phyloP scores from a whole-genome alignment of 208 protist genomes.

The Herpetomonas muscarum region DNA sequence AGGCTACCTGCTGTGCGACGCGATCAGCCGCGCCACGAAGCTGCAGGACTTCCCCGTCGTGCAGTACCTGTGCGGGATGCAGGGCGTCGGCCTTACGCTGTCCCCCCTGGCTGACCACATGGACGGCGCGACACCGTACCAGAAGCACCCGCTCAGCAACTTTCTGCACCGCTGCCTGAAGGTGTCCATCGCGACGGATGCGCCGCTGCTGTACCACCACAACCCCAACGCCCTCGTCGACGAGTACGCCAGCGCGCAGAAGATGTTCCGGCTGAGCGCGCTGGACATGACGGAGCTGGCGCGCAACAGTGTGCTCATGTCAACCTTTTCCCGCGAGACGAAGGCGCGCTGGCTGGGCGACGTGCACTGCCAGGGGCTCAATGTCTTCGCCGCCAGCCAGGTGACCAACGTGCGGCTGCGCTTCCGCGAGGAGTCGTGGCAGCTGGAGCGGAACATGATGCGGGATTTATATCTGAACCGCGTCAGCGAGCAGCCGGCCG shows the following conservation, averaged over 20 bases:
- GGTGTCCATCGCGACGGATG: constrained; percentile 96
- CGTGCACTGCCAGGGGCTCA: constrained; percentile 50
- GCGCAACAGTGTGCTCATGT: constrained; percentile 84
- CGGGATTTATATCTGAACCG: constrained; percentile 64
- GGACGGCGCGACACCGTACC: constrained; percentile 91
- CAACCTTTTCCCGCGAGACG: constrained; percentile 62
- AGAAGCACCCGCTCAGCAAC: constrained; percentile 92
- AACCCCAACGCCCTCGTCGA: constrained; percentile 70
- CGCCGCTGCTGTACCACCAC: constrained; percentile 92
- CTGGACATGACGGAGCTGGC: constrained; percentile 89
- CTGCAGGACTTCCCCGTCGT: constrained; percentile 93
- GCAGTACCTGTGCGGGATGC: constrained; percentile 97
- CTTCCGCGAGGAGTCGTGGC: constrained; percentile 85
- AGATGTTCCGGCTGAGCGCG: constrained; percentile 77
- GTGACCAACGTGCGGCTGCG: constrained; percentile 77
- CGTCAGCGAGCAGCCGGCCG: constrained; percentile 30
- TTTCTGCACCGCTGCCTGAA: constrained; percentile 95
- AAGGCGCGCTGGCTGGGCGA: constrained; percentile 85
- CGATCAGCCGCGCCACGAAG: constrained; percentile 96
- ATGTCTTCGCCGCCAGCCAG: constrained; percentile 75
- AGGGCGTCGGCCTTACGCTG: constrained; percentile 95
- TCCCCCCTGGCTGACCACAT: constrained; percentile 97
- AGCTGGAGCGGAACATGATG: constrained; percentile 80
- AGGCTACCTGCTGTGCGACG: constrained; percentile 93
- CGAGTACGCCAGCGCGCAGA: constrained; percentile 89